Base-by-base conservation (phyloP, 2,329 filamentous ascomycete genomes). In the Bimuria novae-zelandiae region DNA sequence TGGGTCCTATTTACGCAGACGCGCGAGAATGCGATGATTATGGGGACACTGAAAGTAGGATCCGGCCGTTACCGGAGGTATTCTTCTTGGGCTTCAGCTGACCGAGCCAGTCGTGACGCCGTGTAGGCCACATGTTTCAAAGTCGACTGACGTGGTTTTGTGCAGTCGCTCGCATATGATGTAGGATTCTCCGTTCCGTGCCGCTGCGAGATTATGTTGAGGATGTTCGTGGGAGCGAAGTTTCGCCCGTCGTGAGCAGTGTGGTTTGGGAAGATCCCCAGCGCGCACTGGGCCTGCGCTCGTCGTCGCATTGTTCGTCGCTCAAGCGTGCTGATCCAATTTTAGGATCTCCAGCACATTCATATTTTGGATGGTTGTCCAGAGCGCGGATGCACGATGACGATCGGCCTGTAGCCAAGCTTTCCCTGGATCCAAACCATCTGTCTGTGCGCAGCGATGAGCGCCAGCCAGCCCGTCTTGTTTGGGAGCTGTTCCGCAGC, bases 321-420 rank as follows among this genome's bases (percentile, higher is more conserved):
- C 27, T 17, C 35, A 19, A 6, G 35, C 16, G 7, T 16, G 35
- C 35, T 33, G 30, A 16, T 12, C 11, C 19, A 14, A 23, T 25
- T n/a, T 27, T 19, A 10, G 1, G 27, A 43, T 21, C n/a, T 17
- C 21, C 41, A 43, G 41, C 27, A 32, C 41, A 27, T 22, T 32
- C 41, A 7, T 16, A 23, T 21, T 14, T 21, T 23, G n/a, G 16
- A 35, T 6, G 4, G 19, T 27, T 27, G 14, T 27, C 21, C 37
- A 21, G 32, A 37, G 12, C n/a, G 46, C 30, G 25, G 22, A 37
- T 37, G 33, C 44, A 47, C 33, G 21, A 47, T 47, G 44, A 47
- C 44, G 43, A 37, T 19, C 22, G 19, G 16, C 25, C 41, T 36
- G 35, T 37, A 22, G 30, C 41, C 49, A 44, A 52, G 46, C 43